phyloP scores from a whole-genome alignment of 2,329 filamentous ascomycete species.

The Stachybotrys chlorohalonatus region DNA sequence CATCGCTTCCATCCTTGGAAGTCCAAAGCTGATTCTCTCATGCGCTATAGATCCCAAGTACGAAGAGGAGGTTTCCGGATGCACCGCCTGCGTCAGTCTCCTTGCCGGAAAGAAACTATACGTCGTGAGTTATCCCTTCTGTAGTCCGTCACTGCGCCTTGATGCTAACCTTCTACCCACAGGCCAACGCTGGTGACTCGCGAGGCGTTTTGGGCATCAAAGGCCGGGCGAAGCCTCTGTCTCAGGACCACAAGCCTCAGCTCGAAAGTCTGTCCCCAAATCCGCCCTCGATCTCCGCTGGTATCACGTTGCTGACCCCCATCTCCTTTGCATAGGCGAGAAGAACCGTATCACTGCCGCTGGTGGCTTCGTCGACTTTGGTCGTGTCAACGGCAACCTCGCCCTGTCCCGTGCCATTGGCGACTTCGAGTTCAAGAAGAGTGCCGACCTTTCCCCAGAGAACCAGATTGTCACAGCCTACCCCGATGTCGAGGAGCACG shows the following conservation, averaged over 20 bases:
- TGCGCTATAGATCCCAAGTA: conserved; percentile 75
- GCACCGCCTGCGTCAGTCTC: conserved; percentile 86
- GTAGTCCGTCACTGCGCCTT: conserved; percentile 1
- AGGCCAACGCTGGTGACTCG: conserved; percentile 97
- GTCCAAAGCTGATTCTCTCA: not conserved
- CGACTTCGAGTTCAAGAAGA: conserved; percentile 99
- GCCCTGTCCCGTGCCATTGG: conserved; percentile 94
- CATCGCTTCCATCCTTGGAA: not conserved
- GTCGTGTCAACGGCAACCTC: conserved; percentile 95
- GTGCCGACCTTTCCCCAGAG: conserved; percentile 91
- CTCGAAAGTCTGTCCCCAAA: conserved; percentile 68
- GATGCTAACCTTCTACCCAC: conserved; percentile 4
- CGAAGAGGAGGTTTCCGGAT: conserved; percentile 95
- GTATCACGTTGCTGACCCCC: conserved; percentile 5
- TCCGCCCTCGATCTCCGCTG: not conserved
- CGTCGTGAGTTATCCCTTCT: conserved; percentile 57
- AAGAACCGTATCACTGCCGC: conserved; percentile 93
- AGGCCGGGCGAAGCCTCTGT: conserved; percentile 91
- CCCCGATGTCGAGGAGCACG: conserved; percentile 87
- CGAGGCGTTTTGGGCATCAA: conserved; percentile 93
- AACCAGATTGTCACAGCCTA: conserved; percentile 97
- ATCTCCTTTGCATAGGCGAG: conserved; percentile 52
- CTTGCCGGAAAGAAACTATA: conserved; percentile 89
- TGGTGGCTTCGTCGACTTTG: conserved; percentile 96
- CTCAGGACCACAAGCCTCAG: conserved; percentile 98